Conservation (phyloP, 2,329 filamentous ascomycete species). For the Sclerotinia spermophila region DNA sequence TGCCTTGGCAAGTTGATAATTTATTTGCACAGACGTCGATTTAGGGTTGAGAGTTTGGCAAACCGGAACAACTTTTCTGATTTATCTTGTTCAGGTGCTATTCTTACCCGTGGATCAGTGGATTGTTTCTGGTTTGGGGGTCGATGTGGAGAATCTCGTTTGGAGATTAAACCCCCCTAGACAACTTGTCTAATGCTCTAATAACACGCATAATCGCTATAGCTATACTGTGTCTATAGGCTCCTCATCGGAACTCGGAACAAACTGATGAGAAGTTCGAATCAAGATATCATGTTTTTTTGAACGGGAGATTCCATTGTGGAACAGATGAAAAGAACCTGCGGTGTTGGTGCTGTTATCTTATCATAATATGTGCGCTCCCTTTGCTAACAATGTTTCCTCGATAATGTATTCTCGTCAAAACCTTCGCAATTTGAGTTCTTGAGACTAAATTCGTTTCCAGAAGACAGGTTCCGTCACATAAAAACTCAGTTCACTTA, state of each 20-base stretch:
- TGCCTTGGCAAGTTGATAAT: not conserved
- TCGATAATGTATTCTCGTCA: not conserved
- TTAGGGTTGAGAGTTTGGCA: slow-evolving; percentile 25
- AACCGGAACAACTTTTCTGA: not conserved
- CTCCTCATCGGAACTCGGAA: not conserved
- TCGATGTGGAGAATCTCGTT: not conserved
- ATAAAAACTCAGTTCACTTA: not conserved
- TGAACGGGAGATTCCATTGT: not conserved
- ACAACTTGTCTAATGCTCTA: not conserved
- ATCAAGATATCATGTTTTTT: not conserved
- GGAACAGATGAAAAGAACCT: not conserved
- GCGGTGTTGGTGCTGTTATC: not conserved
- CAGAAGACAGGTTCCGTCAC: not conserved
- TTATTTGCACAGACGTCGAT: slow-evolving; percentile 31
- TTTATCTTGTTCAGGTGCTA: not conserved
- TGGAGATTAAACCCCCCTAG: not conserved
- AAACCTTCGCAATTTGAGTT: not conserved
- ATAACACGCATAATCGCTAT: not conserved
- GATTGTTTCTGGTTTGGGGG: not conserved
- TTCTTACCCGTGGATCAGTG: not conserved
- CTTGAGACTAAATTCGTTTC: not conserved
- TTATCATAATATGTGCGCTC: not conserved
- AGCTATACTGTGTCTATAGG: not conserved
- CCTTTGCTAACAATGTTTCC: not conserved
- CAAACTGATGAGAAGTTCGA: not conserved